Evolutionary conservation across 768 basidiomycete genomes (phyloP).

Genomic region (Rhizopogon vinicolor): DNA sequence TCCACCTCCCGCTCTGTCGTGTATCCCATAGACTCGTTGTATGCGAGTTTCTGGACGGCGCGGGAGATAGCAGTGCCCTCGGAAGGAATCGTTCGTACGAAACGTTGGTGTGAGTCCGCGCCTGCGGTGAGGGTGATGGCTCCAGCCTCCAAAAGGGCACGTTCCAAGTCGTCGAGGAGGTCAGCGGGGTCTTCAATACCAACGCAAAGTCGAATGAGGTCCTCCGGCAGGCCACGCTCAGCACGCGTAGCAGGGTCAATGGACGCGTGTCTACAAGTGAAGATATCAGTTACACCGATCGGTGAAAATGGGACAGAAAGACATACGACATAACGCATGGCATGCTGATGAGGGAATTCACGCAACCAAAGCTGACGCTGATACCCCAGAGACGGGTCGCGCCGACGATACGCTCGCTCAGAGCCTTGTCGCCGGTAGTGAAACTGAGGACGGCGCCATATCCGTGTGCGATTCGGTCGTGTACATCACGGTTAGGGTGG

Average conservation of each 20-base stretch:
- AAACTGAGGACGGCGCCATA: slow-evolving; percentile 94
- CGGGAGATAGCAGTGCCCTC: slow-evolving; percentile 38
- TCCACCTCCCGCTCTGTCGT: slow-evolving; percentile 19
- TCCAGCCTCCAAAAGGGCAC: slow-evolving; percentile 87
- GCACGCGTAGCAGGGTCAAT: slow-evolving; percentile 94
- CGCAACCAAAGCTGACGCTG: slow-evolving; percentile 95
- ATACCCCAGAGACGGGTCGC: slow-evolving; percentile 95
- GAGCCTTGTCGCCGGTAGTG: slow-evolving; percentile 83
- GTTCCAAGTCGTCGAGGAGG: slow-evolving; percentile 91
- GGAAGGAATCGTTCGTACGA: slow-evolving; percentile 34
- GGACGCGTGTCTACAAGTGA: slow-evolving; percentile 76
- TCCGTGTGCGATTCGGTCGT: slow-evolving; percentile 85
- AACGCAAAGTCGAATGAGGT: slow-evolving; percentile 95
- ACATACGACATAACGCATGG: slow-evolving; percentile 99
- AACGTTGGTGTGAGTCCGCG: slow-evolving; percentile 45
- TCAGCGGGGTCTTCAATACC: slow-evolving; percentile 96
- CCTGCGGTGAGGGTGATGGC: slow-evolving; percentile 63
- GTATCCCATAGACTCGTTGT: slow-evolving; percentile 21
- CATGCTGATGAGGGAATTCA: slow-evolving; percentile 98
- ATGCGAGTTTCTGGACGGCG: slow-evolving; percentile 66
- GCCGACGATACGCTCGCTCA: slow-evolving; percentile 91
- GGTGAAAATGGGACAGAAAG: not conserved
- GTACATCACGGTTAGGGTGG: slow-evolving; percentile 85
- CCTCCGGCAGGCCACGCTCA: slow-evolving; percentile 96
- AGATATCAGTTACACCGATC: slow-evolving; percentile 1